Percentiles rank a stretch among this genome's conserved stretches.
These are phyloP conservation scores for Cymbopogon citratus DNA, from an alignment of 176 grass and related monocot genomes.

Conservation along the genomic window DNA sequence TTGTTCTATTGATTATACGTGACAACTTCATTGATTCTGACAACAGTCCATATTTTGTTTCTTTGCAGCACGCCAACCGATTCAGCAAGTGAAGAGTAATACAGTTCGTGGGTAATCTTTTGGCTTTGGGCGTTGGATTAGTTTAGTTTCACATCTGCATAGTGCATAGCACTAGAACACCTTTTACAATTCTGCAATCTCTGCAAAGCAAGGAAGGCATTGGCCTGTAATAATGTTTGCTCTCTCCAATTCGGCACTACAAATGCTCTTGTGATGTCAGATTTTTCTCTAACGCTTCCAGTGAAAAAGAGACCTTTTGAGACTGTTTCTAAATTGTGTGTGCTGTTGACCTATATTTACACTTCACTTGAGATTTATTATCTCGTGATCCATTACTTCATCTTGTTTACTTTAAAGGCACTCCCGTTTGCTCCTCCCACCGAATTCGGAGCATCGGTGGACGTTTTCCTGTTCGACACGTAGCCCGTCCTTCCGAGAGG, in stretches of 20 bases:
- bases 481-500: no score
- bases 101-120: neutral
- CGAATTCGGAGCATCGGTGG: no score
- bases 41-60: neutral
- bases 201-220: neutral
- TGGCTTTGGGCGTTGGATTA: neutral
- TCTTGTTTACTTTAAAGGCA: no score
- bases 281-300: neutral
- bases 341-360: neutral
- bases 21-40: neutral
- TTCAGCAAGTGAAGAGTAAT: neutral
- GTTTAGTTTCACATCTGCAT: neutral
- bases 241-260: neutral
- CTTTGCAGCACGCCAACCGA: constrained; percentile 9
- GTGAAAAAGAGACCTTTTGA: neutral
- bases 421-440: no score
- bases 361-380: neutral
- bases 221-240: neutral
- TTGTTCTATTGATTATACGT: neutral
- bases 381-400: neutral
- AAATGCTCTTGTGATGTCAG: neutral
- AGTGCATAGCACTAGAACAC: neutral
- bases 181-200: neutral
- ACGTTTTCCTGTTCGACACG: no score
- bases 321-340: neutral